Percentiles rank a stretch among this genome's conserved stretches.
These are phyloP conservation scores for Globisporangium lucens DNA, from an alignment of 352 stramenopile species.

Conservation along the genomic window DNA sequence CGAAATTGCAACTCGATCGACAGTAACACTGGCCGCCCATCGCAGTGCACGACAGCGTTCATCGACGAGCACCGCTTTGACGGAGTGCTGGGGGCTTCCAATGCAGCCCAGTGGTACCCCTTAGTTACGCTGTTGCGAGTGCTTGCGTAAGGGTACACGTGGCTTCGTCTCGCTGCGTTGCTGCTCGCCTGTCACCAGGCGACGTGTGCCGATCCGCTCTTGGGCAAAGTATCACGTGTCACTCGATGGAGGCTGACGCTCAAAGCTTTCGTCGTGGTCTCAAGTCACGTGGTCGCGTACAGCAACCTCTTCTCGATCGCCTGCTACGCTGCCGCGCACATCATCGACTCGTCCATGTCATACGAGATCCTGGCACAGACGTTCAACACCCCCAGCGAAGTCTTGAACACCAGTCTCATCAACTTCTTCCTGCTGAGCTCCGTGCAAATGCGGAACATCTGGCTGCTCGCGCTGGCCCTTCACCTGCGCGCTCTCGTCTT, in stretches of 20 bases:
- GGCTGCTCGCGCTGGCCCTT: constrained; percentile 15
- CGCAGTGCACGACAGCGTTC: background rate
- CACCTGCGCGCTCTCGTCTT: constrained; percentile 12
- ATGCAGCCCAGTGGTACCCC: background rate
- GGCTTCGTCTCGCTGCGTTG: background rate
- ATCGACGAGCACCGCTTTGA: constrained; percentile 5
- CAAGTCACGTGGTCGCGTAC: background rate
- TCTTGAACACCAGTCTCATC: background rate
- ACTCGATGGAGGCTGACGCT: background rate
- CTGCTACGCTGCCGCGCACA: background rate
- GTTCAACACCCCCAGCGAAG: background rate
- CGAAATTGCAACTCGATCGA: background rate
- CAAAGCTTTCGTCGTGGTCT: background rate
- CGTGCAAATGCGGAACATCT: constrained; percentile 10
- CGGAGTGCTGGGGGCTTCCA: background rate
- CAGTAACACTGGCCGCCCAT: too few species aligned
- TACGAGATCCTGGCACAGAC: background rate
- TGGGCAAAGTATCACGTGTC: background rate
- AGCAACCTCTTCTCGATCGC: constrained; percentile 1
- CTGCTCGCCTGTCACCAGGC: background rate
- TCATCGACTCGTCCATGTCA: constrained; percentile 3
- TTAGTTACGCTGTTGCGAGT: background rate
- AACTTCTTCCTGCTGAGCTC: constrained; percentile 1
- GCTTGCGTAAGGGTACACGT: constrained; percentile 4
- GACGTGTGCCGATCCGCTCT: constrained; percentile 1